Evolutionary conservation across 169 alveolate genomes (phyloP), one percentile per base, ranked within the genome.

Genomic region (Eimeria necatrix): DNA sequence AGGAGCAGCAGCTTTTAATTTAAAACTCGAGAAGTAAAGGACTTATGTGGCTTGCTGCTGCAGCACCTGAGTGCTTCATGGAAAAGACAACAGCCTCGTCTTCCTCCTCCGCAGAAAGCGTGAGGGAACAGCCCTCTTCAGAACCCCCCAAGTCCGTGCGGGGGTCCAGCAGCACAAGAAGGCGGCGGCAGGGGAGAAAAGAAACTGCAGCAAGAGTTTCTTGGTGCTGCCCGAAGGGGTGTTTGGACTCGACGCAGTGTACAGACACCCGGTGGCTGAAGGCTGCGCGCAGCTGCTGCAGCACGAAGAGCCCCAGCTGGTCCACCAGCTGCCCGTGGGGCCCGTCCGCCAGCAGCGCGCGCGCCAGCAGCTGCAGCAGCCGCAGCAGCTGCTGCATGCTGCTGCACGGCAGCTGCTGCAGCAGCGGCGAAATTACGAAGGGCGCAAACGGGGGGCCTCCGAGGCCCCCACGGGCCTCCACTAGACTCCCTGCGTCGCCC

Each of bases 131-230:
- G 18, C 92, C 76, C 32, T 56, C 80, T 12, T 95, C 97, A 5
- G 90, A 56, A n/a, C 73, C 91, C 20, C 87, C 92, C 18, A 95
- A 68, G 94, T 95, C 96, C 16, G 95, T 93, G 60, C 91, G 93
- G 24, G 97, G 97, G 32, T 95, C 97, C 26, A 95, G 83, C 26
- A 95, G 85, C 22, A 95, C 94, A 26, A 84, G 89, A 52, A 95
- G 53, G 64, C 89, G 85, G 53, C 91, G 85, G 78, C 96, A 95
- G 32, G 85, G 95, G 51, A 78, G 61, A 52, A 95, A 74, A 49
- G 93, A 89, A 59, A 95, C 76, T 59, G 90, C 59, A 8, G 83
- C 12, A n/a, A 51, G 70, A 49, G 32, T 64, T 20, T 95, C 95
- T 9, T 91, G 92, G 70, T 64, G 73, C 48, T 74, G 85, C 60